A percentile compares a stretch with the other conserved stretches of the same genome.
phyloP scores from a whole-genome alignment of 2,329 filamentous ascomycete species.

The Colletotrichum destructivum region DNA sequence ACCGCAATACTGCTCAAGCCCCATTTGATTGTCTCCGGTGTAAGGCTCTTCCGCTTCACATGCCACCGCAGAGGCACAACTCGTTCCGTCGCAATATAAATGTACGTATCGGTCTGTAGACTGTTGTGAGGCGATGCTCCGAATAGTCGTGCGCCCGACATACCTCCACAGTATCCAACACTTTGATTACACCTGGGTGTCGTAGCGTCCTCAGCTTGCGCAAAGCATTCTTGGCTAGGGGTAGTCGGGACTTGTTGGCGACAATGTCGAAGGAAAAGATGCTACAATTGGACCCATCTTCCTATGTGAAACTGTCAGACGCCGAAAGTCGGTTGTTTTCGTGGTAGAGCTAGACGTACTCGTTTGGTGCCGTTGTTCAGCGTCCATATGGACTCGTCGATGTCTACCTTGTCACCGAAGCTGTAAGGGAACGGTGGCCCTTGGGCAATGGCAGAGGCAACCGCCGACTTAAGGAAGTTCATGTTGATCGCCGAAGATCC shows the following conservation, averaged over 20 bases:
- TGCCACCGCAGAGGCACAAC: conserved; percentile 91
- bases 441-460: conserved; percentile 96
- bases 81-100: conserved; percentile 96
- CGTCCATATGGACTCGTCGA: conserved; percentile 96
- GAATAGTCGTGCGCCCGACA: conserved; percentile 4
- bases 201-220: conserved; percentile 94
- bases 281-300: conserved; percentile 94
- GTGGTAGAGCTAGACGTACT: conserved; percentile 63
- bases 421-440: conserved; percentile 93
- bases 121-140: conserved; percentile 43
- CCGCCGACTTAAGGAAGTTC: conserved; percentile 98
- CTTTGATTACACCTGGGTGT: conserved; percentile 94
- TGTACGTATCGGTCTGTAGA: conserved; percentile 88
- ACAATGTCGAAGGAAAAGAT: conserved; percentile 96
- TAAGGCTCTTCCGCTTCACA: conserved; percentile 88
- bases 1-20: conserved; percentile 89
- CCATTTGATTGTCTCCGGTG: conserved; percentile 96
- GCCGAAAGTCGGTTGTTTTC: background rate
- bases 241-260: conserved; percentile 83
- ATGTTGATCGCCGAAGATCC: conserved; percentile 63
- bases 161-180: conserved; percentile 94
- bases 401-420: conserved; percentile 92
- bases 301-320: conserved; percentile 65
- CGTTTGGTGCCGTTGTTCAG: conserved; percentile 94
- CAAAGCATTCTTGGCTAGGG: conserved; percentile 92